Evolutionary conservation across 2,329 filamentous ascomycete genomes (phyloP).

Genomic region (Dendrostoma leiphaemia): DNA sequence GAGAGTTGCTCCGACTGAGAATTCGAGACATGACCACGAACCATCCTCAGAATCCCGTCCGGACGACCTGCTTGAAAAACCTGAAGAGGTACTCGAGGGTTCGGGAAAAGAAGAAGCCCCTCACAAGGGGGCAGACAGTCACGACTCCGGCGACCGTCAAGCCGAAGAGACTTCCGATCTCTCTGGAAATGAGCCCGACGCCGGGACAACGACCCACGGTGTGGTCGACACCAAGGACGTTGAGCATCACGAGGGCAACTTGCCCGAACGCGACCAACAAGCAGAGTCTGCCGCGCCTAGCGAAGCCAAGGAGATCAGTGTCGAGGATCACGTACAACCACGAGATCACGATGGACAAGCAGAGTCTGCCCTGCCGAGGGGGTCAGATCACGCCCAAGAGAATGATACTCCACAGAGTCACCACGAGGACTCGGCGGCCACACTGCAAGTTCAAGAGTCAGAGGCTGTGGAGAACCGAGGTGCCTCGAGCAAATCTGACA

Average conservation of each 20-base stretch:
- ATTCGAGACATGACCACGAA: too few species aligned
- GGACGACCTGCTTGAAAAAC: not conserved
- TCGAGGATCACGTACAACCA: not conserved
- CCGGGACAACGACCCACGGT: slow-evolving; percentile 21
- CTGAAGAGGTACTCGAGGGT: slow-evolving; percentile 1
- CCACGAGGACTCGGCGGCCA: not conserved
- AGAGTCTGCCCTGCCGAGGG: not conserved
- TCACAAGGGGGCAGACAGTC: not conserved
- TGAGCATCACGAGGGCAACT: not conserved
- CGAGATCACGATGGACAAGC: not conserved
- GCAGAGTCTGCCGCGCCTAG: not conserved
- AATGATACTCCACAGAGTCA: not conserved
- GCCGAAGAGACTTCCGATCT: slow-evolving; percentile 12
- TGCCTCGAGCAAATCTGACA: not conserved
- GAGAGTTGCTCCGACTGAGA: too few species aligned
- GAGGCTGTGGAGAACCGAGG: not conserved
- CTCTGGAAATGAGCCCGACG: slow-evolving; percentile 16
- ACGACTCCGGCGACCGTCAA: slow-evolving; percentile 2
- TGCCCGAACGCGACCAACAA: not conserved
- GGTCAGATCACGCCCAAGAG: too few species aligned
- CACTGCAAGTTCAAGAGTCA: not conserved
- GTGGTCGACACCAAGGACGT: slow-evolving; percentile 5
- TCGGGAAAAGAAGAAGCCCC: slow-evolving; percentile 4
- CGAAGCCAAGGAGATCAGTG: not conserved
- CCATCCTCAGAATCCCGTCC: not conserved